phyloP scores from a whole-genome alignment of 495 filamentous ascomycete species.

The Podospora anserina region DNA sequence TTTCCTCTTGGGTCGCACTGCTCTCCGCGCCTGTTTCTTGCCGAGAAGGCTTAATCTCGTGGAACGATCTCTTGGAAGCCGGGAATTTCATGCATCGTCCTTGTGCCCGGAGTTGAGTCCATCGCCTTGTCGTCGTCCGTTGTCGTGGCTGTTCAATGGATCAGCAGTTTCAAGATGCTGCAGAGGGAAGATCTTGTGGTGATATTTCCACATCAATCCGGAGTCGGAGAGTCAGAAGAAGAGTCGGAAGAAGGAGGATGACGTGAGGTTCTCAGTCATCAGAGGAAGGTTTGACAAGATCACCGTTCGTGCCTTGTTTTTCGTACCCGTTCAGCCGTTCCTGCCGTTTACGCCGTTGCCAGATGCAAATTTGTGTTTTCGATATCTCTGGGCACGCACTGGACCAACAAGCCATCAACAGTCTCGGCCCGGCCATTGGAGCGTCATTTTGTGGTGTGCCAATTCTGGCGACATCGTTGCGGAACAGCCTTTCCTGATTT shows the following conservation, averaged over 20 bases:
- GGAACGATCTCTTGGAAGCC: constrained; percentile 15
- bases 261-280: neutral
- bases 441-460: neutral
- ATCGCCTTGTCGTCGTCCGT: neutral
- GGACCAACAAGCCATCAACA: neutral
- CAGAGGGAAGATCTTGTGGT: neutral
- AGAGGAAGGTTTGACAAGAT: neutral
- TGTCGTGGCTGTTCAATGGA: neutral
- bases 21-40: constrained; percentile 17
- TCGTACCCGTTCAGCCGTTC: neutral
- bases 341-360: neutral
- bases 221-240: neutral
- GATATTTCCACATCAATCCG: neutral
- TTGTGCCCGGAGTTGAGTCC: neutral
- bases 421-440: neutral
- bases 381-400: neutral
- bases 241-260: neutral
- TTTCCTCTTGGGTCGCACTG: constrained; percentile 1
- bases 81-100: constrained; percentile 8
- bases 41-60: constrained; percentile 22
- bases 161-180: neutral
- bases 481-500: constrained; percentile 1
- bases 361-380: neutral
- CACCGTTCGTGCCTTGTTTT: neutral
- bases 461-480: neutral